Evolutionary conservation across 1,284 basidiomycete species (phyloP).

Genomic region (Ustilago lituana): DNA sequence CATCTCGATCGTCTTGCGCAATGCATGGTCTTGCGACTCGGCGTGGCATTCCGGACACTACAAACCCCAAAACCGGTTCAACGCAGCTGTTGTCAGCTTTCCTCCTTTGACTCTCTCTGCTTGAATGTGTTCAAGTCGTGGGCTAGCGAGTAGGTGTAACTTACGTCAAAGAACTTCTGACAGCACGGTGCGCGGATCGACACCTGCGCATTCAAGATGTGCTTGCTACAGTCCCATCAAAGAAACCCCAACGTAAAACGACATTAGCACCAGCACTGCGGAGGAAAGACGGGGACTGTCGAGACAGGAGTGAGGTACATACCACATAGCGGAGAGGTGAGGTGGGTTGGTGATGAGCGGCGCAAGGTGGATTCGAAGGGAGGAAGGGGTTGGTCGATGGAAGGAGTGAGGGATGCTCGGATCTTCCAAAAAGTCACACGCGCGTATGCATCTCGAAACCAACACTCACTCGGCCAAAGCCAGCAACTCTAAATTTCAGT

Average conservation of each 20-base stretch:
- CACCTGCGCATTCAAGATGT: conserved; percentile 66
- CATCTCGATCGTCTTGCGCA: conserved; percentile 87
- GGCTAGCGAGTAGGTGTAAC: conserved; percentile 15
- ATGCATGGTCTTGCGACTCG: conserved; percentile 78
- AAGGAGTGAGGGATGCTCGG: neutral
- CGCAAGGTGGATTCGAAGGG: too few species aligned
- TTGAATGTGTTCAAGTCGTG: too few species aligned
- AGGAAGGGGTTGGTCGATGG: too few species aligned
- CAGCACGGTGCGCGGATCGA: conserved; percentile 66
- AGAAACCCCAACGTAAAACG: neutral
- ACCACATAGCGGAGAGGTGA: conserved; percentile 23
- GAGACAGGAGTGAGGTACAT: too few species aligned
- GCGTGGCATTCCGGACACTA: conserved; percentile 91
- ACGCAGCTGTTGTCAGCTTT: neutral
- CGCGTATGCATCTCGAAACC: conserved; percentile 21
- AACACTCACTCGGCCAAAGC: conserved; percentile 25
- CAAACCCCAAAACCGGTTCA: too few species aligned
- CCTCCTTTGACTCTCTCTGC: too few species aligned
- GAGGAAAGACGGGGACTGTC: neutral
- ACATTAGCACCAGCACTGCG: too few species aligned
- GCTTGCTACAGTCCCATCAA: conserved; percentile 50
- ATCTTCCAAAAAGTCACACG: conserved; percentile 15
- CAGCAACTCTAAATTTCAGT: neutral
- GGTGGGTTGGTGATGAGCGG: neutral
- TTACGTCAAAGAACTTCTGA: conserved; percentile 65